Evolutionary conservation across 192 early-diverging fungal genomes (phyloP).

Genomic region (Haplosporangium gracile): DNA sequence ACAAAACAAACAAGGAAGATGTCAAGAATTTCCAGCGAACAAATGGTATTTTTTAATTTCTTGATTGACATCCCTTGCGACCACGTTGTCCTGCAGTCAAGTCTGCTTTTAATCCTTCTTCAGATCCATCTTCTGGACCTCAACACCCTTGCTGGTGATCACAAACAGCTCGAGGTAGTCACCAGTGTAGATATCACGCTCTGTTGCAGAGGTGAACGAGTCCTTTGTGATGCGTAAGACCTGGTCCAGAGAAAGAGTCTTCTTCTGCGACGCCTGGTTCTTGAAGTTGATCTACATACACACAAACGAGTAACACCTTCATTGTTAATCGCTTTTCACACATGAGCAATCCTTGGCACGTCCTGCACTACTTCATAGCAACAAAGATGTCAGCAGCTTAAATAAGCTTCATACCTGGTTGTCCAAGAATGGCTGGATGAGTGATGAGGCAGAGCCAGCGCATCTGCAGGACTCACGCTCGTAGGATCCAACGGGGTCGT

Average conservation of each 20-base stretch:
- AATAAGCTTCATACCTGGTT: constrained; percentile 74
- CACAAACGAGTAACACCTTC: background rate
- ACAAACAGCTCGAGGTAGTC: constrained; percentile 95
- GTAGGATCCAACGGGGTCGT: constrained; percentile 94
- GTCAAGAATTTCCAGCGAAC: background rate
- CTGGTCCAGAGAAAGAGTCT: constrained; percentile 65
- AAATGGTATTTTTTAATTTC: background rate
- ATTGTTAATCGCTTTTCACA: background rate
- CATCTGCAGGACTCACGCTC: constrained; percentile 82
- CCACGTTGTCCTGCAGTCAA: background rate
- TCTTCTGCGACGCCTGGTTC: constrained; percentile 69
- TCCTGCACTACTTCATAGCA: background rate
- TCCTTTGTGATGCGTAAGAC: constrained; percentile 91
- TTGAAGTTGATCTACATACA: constrained; percentile 74
- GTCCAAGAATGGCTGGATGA: constrained; percentile 98
- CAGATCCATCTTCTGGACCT: constrained; percentile 79
- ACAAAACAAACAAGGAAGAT: no score
- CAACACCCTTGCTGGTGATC: constrained; percentile 83
- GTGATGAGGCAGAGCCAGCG: constrained; percentile 86
- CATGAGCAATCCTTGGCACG: background rate
- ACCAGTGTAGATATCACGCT: constrained; percentile 99
- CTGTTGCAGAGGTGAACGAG: constrained; percentile 95
- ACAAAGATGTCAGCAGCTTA: background rate
- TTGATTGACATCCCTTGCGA: background rate
- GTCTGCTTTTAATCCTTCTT: constrained; percentile 85